Percentiles rank a stretch among this genome's conserved stretches.
phyloP scores from a whole-genome alignment of 1,284 basidiomycete species.

The Microbotryum intermedium region DNA sequence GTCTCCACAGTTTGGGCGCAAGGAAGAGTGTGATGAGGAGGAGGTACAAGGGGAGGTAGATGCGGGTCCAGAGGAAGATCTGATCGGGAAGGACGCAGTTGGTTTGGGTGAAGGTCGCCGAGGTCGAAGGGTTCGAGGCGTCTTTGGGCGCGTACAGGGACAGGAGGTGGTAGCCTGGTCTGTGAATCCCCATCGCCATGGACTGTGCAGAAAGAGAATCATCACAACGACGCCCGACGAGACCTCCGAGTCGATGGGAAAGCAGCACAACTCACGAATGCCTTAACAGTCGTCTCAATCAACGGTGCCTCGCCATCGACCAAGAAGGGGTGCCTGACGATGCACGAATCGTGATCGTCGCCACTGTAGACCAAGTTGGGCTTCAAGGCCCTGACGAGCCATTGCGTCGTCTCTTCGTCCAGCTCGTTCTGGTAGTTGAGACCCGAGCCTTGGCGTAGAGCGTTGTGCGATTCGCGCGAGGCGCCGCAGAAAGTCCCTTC shows the following conservation, averaged over 20 bases:
- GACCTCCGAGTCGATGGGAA: too few relatives aligned
- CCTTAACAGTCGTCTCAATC: slow-evolving; percentile 24
- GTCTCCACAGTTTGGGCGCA: slow-evolving; percentile 12
- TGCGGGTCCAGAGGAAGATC: slow-evolving; percentile 50
- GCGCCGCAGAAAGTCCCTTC: slow-evolving; percentile 64
- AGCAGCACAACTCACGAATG: slow-evolving; percentile 20
- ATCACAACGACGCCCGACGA: too few relatives aligned
- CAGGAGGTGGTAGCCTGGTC: slow-evolving; percentile 77
- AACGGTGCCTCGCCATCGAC: slow-evolving; percentile 1
- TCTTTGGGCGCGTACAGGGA: slow-evolving; percentile 47
- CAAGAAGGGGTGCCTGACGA: slow-evolving; percentile 50
- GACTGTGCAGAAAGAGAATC: slow-evolving; percentile 41
- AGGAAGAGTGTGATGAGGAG: slow-evolving; percentile 35
- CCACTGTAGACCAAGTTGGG: slow-evolving; percentile 68
- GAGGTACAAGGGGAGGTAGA: slow-evolving; percentile 49
- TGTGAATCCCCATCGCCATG: slow-evolving; percentile 62
- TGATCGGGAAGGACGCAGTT: slow-evolving; percentile 63
- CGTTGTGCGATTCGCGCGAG: slow-evolving; percentile 54
- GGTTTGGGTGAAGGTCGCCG: slow-evolving; percentile 41
- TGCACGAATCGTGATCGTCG: slow-evolving; percentile 83
- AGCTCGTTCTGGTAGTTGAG: slow-evolving; percentile 73
- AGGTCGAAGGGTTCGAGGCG: slow-evolving; percentile 36
- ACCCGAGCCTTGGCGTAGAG: slow-evolving; percentile 63
- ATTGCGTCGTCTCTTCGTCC: slow-evolving; percentile 59
- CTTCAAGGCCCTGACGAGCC: slow-evolving; percentile 56